Evolutionary conservation across 164 flowering plant species (phyloP), one percentile per base, ranked within the genome.

Genomic region (Vitis cinerea): DNA sequence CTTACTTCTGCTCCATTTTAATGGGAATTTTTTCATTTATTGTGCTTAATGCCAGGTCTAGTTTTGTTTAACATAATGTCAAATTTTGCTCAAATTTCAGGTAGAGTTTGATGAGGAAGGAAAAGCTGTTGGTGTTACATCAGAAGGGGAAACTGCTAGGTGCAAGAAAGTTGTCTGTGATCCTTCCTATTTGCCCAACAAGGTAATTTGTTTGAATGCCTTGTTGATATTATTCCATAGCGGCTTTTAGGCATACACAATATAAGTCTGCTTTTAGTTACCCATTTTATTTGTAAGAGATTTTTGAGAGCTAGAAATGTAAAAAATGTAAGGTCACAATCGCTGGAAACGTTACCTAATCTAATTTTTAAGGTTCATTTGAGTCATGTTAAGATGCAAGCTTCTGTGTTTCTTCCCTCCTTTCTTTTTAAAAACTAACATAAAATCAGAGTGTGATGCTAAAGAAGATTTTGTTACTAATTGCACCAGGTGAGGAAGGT

Each of bases 131-230:
- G 98, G 98, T 68, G 98, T 94, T 65, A 90, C 96, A 10, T 94
- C 98, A 16, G 96, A 90, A 78, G 98, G 98, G 60, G 98, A 93
- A 83, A 92, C 97, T 68, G 97, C 97, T 16, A 85, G 65, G 79
- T 92, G 97, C 87, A 92, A 89, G 78, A 92, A 94, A 82, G 93
- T 94, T 78, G 98, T 94, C 12, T 92, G 98, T 74, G 98, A 94
- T 77, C 98, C 98, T 64, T 92, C 98, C 27, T 94, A 94, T 84
- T 82, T 92, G 86, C 80, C 92, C n/a, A 76, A 80, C 83, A 94
- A 92, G 97, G 98, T 94, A 81, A 70, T 66, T 10, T 50, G 2
- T 48, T 60, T 76, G 47, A 9, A 19, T 6, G 10, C 13, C 55
- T 56, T 51, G 15, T 64, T 23, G 47, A 64, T n/a, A 37, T 37